phyloP scores from a whole-genome alignment of 2,329 filamentous ascomycete genomes.

The Sclerotinia subarctica region DNA sequence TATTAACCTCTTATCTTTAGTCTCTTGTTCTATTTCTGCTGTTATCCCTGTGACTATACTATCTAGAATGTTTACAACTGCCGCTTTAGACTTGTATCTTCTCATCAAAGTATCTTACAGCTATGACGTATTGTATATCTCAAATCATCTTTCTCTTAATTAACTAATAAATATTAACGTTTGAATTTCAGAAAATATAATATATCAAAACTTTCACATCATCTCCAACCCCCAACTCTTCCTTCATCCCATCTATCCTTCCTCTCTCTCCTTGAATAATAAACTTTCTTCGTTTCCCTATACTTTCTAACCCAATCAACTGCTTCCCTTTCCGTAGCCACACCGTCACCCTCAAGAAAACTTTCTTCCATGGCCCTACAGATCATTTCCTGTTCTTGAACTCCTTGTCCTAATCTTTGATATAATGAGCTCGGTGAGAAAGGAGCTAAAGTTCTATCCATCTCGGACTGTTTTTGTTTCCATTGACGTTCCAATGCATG shows the following conservation, averaged over 20 bases:
- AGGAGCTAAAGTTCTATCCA: conserved; percentile 78
- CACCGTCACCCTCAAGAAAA: conserved; percentile 60
- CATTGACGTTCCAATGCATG: conserved; percentile 90
- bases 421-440: conserved; percentile 88
- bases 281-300: conserved; percentile 72
- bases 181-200: background rate
- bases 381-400: conserved; percentile 78
- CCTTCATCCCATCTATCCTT: conserved; percentile 96
- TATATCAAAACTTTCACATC: conserved; percentile 39
- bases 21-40: too few species aligned
- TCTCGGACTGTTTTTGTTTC: conserved; percentile 81
- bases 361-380: conserved; percentile 87
- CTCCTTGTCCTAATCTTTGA: conserved; percentile 70
- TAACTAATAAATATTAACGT: conserved; percentile 26
- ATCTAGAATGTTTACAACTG: background rate
- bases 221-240: conserved; percentile 90
- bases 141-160: background rate
- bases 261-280: conserved; percentile 78
- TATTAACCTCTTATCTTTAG: too few species aligned
- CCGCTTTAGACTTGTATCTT: background rate
- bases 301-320: conserved; percentile 81
- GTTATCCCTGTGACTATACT: too few species aligned
- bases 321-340: conserved; percentile 76
- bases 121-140: background rate
- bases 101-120: background rate